Evolutionary conservation across 345 rosid genomes (phyloP), one percentile per base, ranked within the genome.

Genomic region (Mangifera indica): DNA sequence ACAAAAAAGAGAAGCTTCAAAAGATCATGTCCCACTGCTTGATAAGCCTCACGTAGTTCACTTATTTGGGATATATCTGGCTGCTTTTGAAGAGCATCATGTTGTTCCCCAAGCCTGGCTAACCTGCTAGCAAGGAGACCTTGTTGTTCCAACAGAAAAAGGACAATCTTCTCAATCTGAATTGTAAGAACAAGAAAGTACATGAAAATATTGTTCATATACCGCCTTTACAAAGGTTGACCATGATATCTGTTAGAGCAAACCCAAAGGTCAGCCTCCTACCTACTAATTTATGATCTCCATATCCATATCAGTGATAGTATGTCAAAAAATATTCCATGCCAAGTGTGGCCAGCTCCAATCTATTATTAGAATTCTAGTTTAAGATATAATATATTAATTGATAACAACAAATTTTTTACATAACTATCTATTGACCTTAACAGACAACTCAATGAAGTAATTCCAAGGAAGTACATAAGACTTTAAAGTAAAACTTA

Each of bases 101-200:
- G 94, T 59, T 78, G 75, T 71, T 89, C 90, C 77, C 93, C 81
- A 66, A 96, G 86, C 66, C 72, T 76, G 24, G 83, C 71, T 80
- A 96, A 76, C 82, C 94, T 79, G 80, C 90, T 87, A 52, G 93
- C 86, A 63, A 93, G 90, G 55, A 80, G 70, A 66, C 99, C 99
- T 88, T 93, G 98, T 91, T 91, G 96, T 80, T 96, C 98, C 88
- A 96, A 75, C 78, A 96, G 77, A 76, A 96, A 96, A 52, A 96
- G 98, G 73, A 93, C 99, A 77, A 85, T 87, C 80, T 85, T 96
- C 81, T 96, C 99, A 21, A 96, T 96, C 98, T 96, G 89, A 84
- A 88, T 75, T 63, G 2, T 25, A 20, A 45, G 14, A 29, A 57
- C 44, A 67, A 64, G 18, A 64, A 74, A 42, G 75, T 40, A 15